Evolutionary conservation across 192 early-diverging fungal species (phyloP).

Genomic region (Phlyctochytrium planicorne): DNA sequence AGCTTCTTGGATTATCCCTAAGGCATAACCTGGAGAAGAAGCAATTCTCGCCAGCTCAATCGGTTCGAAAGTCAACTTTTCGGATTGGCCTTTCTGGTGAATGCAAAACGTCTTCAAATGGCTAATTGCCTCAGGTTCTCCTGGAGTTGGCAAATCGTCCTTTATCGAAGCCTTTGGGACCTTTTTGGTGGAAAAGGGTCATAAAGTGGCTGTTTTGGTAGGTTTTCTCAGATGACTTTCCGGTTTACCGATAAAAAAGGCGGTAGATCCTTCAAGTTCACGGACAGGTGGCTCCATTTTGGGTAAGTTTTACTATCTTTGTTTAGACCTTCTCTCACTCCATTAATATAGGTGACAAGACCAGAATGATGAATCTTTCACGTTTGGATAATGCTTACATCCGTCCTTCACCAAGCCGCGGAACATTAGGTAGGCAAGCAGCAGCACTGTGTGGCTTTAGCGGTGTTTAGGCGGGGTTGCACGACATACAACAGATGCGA

Average conservation of each 20-base stretch:
- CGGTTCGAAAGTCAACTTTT: constrained; percentile 56
- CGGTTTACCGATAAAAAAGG: constrained; percentile 40
- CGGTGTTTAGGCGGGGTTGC: constrained; percentile 60
- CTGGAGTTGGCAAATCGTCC: constrained; percentile 84
- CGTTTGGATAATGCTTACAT: constrained; percentile 63
- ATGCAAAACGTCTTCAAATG: neutral
- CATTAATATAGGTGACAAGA: constrained; percentile 66
- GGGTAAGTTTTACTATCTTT: constrained; percentile 31
- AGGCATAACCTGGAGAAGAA: too few relatives aligned
- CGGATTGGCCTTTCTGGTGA: constrained; percentile 75
- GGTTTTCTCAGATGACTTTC: constrained; percentile 6
- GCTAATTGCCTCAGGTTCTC: constrained; percentile 38
- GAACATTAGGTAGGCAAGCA: constrained; percentile 76
- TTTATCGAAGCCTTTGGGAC: constrained; percentile 85
- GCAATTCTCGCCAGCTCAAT: too few relatives aligned
- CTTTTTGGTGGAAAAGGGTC: constrained; percentile 63
- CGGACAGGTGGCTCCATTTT: constrained; percentile 80
- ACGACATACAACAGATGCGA: constrained; percentile 77
- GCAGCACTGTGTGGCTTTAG: constrained; percentile 22
- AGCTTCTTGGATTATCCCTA: constrained; percentile 55
- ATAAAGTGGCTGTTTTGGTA: constrained; percentile 74
- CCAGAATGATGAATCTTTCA: constrained; percentile 77
- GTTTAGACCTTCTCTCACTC: neutral
- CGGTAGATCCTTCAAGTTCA: constrained; percentile 80
- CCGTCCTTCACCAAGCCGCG: constrained; percentile 73